Evolutionary conservation across 2,329 filamentous ascomycete species (phyloP).

Genomic region (Xylariaceae sp.): DNA sequence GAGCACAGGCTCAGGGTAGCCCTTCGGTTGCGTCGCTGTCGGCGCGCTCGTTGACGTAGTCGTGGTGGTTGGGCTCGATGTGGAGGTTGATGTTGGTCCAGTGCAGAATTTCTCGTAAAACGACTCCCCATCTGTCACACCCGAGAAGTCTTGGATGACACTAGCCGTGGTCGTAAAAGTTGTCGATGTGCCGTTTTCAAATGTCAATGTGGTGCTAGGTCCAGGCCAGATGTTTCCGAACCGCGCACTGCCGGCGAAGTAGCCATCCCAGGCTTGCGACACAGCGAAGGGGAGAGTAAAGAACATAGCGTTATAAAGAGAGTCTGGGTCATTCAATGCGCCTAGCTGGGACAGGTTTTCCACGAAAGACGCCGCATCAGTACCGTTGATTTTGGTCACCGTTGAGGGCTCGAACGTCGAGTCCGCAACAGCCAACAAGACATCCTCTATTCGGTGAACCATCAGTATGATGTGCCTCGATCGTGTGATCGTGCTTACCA

Average conservation of each 20-base stretch:
- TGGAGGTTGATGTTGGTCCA: conserved; percentile 1
- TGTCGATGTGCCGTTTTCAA: conserved; percentile 10
- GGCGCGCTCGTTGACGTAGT: conserved; percentile 1
- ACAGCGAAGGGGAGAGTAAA: conserved; percentile 4
- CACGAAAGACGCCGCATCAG: conserved; percentile 7
- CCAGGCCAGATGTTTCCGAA: conserved; percentile 7
- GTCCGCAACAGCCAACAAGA: neutral
- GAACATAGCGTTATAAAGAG: conserved; percentile 13
- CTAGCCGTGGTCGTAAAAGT: conserved; percentile 5
- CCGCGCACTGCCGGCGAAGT: conserved; percentile 11
- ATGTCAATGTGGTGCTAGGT: conserved; percentile 9
- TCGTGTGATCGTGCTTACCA: conserved; percentile 5
- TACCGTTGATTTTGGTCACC: conserved; percentile 9
- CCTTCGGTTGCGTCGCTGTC: conserved; percentile 4
- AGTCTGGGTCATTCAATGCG: conserved; percentile 7
- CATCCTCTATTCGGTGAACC: neutral
- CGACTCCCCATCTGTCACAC: conserved; percentile 8
- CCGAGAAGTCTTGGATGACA: neutral
- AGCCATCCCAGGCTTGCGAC: conserved; percentile 8
- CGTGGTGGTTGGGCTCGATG: conserved; percentile 2
- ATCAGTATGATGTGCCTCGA: neutral
- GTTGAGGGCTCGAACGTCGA: conserved; percentile 3
- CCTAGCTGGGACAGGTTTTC: conserved; percentile 7
- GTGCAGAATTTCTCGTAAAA: conserved; percentile 12
- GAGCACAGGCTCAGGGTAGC: conserved; percentile 10